Evolutionary conservation across 139 green algal genomes (phyloP), one percentile per base, ranked within the genome.

Genomic region (Micractinium sp.): DNA sequence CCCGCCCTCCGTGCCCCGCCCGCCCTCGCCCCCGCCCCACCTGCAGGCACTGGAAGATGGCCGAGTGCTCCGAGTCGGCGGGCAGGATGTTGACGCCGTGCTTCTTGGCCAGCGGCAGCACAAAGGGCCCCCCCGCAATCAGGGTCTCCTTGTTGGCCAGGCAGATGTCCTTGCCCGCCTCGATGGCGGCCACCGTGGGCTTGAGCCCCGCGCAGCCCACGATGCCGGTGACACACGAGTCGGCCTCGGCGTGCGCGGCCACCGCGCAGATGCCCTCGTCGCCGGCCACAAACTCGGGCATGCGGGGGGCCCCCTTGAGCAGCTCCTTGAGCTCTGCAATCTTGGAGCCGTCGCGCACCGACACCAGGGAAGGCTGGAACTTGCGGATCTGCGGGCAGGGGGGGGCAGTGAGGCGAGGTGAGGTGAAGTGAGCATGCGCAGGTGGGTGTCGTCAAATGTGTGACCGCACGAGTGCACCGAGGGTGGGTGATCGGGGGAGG

Each of bases 91-190:
- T 93, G 33, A 99, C 95, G 77, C 95, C 95, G 88, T 99, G 94
- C 95, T 99, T 95, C 78, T 94, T 79, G 1, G 97, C 97, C 73
- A 99, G 93, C 1, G 98, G 98, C 89, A 99, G 94, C 85, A 99
- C 95, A 91, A 96, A 97, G 18, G 97, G 97, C 2, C 96, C 98
- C 38, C 91, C 98, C 47, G 98, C 98, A 81, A 99, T 99, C 39
- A 99, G 95, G 22, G 98, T 99, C 92, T 99, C 98, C 95, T 99
- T 99, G 95, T 99, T 99, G 73, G 98, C 98, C 79, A 99, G 93
- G 93, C 97, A 99, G 90, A 99, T 99, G 91, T 99, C 96, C 93
- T 99, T 99, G 79, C 96, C 96, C 5, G 94, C 91, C 91, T 99
- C 94, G 90, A 99, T 99, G 81, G 98, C 98, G 18, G 96, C 97